Base-by-base conservation (phyloP, 2,329 filamentous ascomycete species). In the Cladorrhinum sp. region DNA sequence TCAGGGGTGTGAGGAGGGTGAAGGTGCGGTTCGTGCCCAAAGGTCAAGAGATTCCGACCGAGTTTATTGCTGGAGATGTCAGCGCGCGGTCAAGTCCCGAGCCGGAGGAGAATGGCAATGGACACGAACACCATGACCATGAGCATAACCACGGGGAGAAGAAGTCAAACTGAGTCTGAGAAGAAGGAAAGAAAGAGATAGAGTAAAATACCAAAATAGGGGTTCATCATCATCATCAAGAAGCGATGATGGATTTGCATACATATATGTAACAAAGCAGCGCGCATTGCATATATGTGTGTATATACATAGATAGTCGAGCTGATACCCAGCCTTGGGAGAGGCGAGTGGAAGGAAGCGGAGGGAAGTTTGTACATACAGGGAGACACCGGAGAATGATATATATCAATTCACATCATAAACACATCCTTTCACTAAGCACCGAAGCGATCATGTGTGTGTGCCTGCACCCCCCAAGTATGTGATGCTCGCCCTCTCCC, bases 1-100 rank as follows among this genome's bases (percentile, higher is more conserved):
- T 97, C 14, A 86, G 91, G 62, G 94, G 95, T 1, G 91, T 95
- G 42, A 88, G 92, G 73, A 86, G 90, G 65, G 84, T 99, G 33
- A 88, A 90, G 64, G 83, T 98, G 56, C 87, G 92, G 48, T 98
- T 98, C 72, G 85, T 95, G 28, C 84, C 89, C 39, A 85, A 85
- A 67, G 87, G 26, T 74, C 78, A 12, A 74, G 79, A 28, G 78
- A 78, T 42, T 7, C 33, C 23, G 90, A 96, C 72, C 42, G 92
- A 98, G 73, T 93, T 92, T 69, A 90, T 93, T 64, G 76, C 82
- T 1, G 83, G 84, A 2, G 83, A 89, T 65, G 77, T 89, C 9
- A 86, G 81, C 67, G 77, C 80, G 14, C 76, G 77, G 68, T 78
- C 75, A 46, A 86, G 80, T 67, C 85, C 85, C 2, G 86, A 90